phyloP scores from a whole-genome alignment of 2,329 filamentous ascomycete genomes.

The Xylariaceae sp. region DNA sequence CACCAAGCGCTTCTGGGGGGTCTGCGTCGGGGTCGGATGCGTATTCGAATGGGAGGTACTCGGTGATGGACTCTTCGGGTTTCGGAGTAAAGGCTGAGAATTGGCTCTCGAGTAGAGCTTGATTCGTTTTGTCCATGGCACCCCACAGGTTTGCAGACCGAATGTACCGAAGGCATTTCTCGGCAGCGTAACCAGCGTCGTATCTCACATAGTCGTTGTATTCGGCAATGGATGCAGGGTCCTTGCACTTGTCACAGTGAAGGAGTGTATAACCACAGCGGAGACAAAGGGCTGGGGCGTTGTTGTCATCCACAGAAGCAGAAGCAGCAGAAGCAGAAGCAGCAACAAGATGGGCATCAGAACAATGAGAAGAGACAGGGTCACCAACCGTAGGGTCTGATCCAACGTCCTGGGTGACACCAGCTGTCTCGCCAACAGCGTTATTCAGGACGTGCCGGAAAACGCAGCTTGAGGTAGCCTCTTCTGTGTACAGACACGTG shows the following conservation, averaged over 20 bases:
- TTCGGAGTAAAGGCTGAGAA: slow-evolving; percentile 21
- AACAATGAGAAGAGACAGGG: slow-evolving; percentile 33
- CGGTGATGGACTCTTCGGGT: slow-evolving; percentile 17
- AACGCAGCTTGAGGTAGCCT: slow-evolving; percentile 81
- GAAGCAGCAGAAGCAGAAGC: slow-evolving; percentile 9
- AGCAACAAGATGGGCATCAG: slow-evolving; percentile 11
- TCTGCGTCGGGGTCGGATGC: slow-evolving; percentile 23
- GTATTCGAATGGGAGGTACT: slow-evolving; percentile 21
- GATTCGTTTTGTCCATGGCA: slow-evolving; percentile 19
- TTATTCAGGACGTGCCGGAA: slow-evolving; percentile 93
- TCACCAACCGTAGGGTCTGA: slow-evolving; percentile 97
- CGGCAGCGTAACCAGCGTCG: slow-evolving; percentile 22
- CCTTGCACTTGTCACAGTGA: slow-evolving; percentile 27
- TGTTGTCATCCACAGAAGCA: slow-evolving; percentile 19
- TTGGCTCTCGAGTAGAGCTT: slow-evolving; percentile 16
- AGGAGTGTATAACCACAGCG: slow-evolving; percentile 31
- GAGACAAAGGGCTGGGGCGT: slow-evolving; percentile 27
- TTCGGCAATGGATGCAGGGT: slow-evolving; percentile 28
- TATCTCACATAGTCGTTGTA: slow-evolving; percentile 26
- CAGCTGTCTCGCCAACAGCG: slow-evolving; percentile 88
- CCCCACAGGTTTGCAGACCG: slow-evolving; percentile 21
- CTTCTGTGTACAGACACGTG: slow-evolving; percentile 87
- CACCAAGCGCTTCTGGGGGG: slow-evolving; percentile 28
- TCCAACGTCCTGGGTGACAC: slow-evolving; percentile 94
- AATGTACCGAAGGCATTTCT: slow-evolving; percentile 20